Conservation (phyloP, 768 basidiomycete species). For the Collybia sordida region DNA sequence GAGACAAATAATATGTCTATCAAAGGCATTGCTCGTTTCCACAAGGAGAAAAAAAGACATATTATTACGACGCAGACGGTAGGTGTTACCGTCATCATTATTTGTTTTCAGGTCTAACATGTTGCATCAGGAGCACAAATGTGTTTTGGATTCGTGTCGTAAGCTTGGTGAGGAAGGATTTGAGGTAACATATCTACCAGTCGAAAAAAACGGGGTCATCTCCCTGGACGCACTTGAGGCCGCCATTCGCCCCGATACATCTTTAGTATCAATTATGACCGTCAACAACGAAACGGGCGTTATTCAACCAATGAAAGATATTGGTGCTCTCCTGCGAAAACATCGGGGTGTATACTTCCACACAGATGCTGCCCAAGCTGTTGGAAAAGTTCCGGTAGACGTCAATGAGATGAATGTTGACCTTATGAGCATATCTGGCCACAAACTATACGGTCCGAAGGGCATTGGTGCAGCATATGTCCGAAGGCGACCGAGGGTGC, state of each 20-base stretch:
- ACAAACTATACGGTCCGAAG: slow-evolving; percentile 98
- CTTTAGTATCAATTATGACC: slow-evolving; percentile 95
- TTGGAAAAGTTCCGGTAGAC: slow-evolving; percentile 87
- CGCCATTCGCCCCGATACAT: slow-evolving; percentile 90
- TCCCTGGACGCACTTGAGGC: slow-evolving; percentile 76
- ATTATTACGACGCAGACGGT: slow-evolving; percentile 95
- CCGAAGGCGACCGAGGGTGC: slow-evolving; percentile 85
- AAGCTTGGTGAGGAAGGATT: slow-evolving; percentile 96
- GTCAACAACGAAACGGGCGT: slow-evolving; percentile 99
- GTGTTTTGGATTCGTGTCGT: slow-evolving; percentile 96
- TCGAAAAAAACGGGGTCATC: slow-evolving; percentile 81
- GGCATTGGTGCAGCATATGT: slow-evolving; percentile 96
- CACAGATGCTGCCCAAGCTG: slow-evolving; percentile 96
- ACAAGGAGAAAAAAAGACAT: slow-evolving; percentile 90
- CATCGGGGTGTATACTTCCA: slow-evolving; percentile 93
- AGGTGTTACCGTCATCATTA: slow-evolving; percentile 22
- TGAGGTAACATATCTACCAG: slow-evolving; percentile 97
- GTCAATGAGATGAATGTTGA: slow-evolving; percentile 97
- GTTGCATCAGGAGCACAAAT: slow-evolving; percentile 88
- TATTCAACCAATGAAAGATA: slow-evolving; percentile 95
- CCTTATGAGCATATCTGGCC: slow-evolving; percentile 93
- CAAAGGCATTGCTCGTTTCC: slow-evolving; percentile 95
- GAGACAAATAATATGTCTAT: slow-evolving; percentile 98
- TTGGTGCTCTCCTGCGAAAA: slow-evolving; percentile 82
- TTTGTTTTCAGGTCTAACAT: background rate